Conservation (phyloP, 1,139 yeast genomes). For the Meyerozyma smithsonii region DNA sequence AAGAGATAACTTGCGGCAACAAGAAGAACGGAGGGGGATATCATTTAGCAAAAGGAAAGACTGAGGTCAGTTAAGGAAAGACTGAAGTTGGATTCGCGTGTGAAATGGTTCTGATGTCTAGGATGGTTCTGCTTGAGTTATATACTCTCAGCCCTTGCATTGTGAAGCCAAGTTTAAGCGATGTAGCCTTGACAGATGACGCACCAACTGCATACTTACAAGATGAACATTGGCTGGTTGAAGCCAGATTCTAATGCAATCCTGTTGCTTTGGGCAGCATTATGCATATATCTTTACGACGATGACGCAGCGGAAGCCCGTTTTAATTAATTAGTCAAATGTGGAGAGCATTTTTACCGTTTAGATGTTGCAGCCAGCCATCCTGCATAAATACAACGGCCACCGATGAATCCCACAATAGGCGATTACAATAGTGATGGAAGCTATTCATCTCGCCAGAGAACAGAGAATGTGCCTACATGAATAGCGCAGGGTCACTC, state of each 20-base stretch:
- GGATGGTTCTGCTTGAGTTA: not conserved
- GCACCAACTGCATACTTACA: not conserved
- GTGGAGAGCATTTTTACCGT: not conserved
- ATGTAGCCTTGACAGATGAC: not conserved
- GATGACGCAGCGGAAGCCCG: not conserved
- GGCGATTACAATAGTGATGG: no score
- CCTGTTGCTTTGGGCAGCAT: not conserved
- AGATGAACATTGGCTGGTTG: not conserved
- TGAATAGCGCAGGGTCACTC: no score
- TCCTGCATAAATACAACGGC: not conserved
- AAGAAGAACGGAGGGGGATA: not conserved
- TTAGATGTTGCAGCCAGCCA: slow-evolving; percentile 2
- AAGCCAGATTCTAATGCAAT: not conserved
- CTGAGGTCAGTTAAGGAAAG: slow-evolving; percentile 2
- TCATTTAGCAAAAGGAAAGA: not conserved
- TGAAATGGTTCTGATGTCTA: not conserved
- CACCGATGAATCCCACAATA: no score
- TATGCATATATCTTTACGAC: not conserved
- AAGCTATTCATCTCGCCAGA: no score
- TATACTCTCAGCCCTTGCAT: not conserved
- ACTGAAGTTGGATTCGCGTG: slow-evolving; percentile 1
- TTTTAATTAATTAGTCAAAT: not conserved
- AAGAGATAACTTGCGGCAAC: not conserved
- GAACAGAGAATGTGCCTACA: no score
- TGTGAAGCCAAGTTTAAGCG: not conserved